Conservation (phyloP, 306 rosid genomes). For the Aeschynomene evenia region DNA sequence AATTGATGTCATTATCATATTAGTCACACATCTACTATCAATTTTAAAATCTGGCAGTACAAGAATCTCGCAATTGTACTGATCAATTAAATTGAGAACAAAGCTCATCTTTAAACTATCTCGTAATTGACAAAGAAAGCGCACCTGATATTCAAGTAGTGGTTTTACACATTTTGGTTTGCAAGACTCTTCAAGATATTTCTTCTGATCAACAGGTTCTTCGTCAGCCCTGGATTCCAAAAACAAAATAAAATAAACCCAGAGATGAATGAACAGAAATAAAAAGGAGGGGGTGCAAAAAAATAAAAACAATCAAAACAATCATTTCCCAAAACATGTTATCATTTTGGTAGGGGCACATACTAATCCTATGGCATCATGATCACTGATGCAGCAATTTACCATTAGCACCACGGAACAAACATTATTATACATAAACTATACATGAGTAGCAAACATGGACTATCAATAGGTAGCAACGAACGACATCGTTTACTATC, state of each 20-base stretch:
- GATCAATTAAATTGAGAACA: slow-evolving; percentile 1
- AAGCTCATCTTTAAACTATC: background rate
- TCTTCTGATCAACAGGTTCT: slow-evolving; percentile 92
- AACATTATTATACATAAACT: background rate
- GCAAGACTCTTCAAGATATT: slow-evolving; percentile 77
- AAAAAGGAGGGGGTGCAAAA: background rate
- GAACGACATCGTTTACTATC: background rate
- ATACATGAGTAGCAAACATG: background rate
- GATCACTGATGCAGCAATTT: background rate
- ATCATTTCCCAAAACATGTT: background rate
- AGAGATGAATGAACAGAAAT: background rate
- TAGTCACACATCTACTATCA: background rate
- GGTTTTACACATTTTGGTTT: slow-evolving; percentile 97
- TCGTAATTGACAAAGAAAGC: slow-evolving; percentile 1
- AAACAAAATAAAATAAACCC: slow-evolving; percentile 5
- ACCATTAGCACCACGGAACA: background rate
- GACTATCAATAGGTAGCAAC: background rate
- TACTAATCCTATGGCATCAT: background rate
- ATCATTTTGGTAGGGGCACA: background rate
- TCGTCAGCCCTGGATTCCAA: slow-evolving; percentile 89
- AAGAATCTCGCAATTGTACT: background rate
- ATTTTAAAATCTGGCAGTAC: background rate
- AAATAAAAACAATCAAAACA: background rate
- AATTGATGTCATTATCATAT: background rate
- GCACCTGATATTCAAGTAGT: slow-evolving; percentile 78